These are phyloP conservation scores for Colletotrichum sp. DNA, from an alignment of 2,329 filamentous ascomycete genomes.

Conservation along the genomic window DNA sequence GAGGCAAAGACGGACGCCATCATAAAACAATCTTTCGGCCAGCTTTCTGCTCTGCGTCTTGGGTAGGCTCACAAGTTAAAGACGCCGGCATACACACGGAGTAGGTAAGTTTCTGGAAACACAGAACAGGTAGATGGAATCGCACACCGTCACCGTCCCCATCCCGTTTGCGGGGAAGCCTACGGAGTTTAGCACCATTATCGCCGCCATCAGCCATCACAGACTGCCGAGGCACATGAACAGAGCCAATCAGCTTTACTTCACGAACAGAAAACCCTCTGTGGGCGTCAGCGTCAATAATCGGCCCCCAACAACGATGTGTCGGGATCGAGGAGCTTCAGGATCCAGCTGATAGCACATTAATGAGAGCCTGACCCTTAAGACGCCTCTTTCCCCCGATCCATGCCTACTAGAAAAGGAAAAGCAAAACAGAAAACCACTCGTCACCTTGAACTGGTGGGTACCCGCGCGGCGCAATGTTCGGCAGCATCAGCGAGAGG, in stretches of 20 bases:
- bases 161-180: background rate
- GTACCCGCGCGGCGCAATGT: background rate
- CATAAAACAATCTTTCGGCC: background rate
- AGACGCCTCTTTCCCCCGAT: background rate
- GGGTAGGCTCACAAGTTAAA: background rate
- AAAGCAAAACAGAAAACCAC: background rate
- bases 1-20: background rate
- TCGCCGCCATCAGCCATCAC: background rate
- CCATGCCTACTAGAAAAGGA: background rate
- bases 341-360: background rate
- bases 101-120: background rate
- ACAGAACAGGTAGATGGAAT: background rate
- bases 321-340: background rate
- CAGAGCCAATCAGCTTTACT: background rate
- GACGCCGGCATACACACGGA: background rate
- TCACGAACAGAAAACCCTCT: background rate
- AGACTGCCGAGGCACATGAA: background rate
- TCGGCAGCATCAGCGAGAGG: background rate
- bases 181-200: background rate
- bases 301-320: background rate
- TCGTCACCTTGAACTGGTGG: background rate
- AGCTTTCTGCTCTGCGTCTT: background rate
- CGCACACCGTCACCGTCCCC: background rate
- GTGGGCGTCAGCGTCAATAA: background rate
- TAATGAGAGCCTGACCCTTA: background rate